Conservation (phyloP, 768 basidiomycete genomes). For the Leccinum disarticulatum region DNA sequence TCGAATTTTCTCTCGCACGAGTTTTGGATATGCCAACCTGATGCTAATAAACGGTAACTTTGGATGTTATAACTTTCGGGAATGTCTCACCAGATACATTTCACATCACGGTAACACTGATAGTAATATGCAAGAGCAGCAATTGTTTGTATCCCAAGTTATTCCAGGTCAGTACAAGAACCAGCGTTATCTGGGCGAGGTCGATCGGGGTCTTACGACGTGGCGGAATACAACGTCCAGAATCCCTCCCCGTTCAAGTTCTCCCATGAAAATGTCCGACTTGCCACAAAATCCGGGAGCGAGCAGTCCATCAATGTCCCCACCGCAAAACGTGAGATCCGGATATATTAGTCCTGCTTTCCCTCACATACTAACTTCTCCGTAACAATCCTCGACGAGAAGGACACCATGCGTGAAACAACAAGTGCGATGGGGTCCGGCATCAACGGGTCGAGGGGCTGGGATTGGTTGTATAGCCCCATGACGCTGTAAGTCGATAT, state of each 20-base stretch:
- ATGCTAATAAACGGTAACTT: neutral
- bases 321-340: neutral
- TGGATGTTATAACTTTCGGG: neutral
- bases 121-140: too few species aligned
- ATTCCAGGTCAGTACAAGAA: neutral
- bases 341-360: slow-evolving; percentile 34
- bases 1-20: too few species aligned
- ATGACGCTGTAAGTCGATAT: slow-evolving; percentile 47
- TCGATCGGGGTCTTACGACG: neutral
- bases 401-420: slow-evolving; percentile 43
- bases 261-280: neutral
- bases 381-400: slow-evolving; percentile 66
- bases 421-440: slow-evolving; percentile 41
- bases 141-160: neutral
- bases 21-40: too few species aligned
- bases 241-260: neutral
- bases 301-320: neutral
- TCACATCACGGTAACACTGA: neutral
- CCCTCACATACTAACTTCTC: slow-evolving; percentile 58
- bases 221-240: neutral
- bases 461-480: slow-evolving; percentile 2
- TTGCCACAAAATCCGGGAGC: neutral
- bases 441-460: neutral
- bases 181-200: neutral
- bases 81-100: neutral